Base-by-base conservation (phyloP, 2,329 filamentous ascomycete genomes). In the Ophiostoma sp. region DNA sequence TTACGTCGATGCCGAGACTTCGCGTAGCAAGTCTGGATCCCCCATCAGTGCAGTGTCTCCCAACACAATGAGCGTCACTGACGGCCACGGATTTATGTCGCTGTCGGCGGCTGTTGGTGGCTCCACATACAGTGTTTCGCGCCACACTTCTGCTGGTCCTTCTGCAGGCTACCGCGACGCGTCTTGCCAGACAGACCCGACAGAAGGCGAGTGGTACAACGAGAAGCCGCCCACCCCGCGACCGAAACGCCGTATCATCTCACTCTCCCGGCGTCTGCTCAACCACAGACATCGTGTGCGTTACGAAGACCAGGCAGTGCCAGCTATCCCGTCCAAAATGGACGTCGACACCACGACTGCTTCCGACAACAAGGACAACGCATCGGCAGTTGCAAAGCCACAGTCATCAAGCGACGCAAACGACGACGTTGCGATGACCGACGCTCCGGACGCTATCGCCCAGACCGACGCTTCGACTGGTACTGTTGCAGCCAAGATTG, bases 1-100 rank as follows among this genome's bases (percentile, higher is more conserved):
- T 5, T 89, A 89, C 73, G 83, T 87, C 0, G 87, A 90, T 77
- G 84, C 85, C 3, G 85, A 83, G 11, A 88, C 87, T 9, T 86
- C 85, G 1, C 82, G 86, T 73, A 87, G 87, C 78, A 86, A 88
- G 74, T 87, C 87, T 0, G 84, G 82, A 0, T 89, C 87, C 0
- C 87, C 88, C 0, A 78, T 81, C 1, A 85, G 83, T 55, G 80
- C 80, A 1, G 77, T 78, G 2, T 87, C 85, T 0, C 83, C 84
- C 0, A 80, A 79, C 12, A 78, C 81, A 0, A 68, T 76, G 2
- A 78, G 79, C 15, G 28, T 19, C 3, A 25, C n/a, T 7, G 7
- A 45, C 15, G n/a, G 52, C n/a, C 57, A 42, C 2, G 73, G 59
- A 2, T 72, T 72, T 15, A 36, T 52, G 3, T 39, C 6, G 72